These are phyloP conservation scores for Maudiozyma serrabonitensis DNA, from an alignment of 805 yeast species.

Conservation along the genomic window DNA sequence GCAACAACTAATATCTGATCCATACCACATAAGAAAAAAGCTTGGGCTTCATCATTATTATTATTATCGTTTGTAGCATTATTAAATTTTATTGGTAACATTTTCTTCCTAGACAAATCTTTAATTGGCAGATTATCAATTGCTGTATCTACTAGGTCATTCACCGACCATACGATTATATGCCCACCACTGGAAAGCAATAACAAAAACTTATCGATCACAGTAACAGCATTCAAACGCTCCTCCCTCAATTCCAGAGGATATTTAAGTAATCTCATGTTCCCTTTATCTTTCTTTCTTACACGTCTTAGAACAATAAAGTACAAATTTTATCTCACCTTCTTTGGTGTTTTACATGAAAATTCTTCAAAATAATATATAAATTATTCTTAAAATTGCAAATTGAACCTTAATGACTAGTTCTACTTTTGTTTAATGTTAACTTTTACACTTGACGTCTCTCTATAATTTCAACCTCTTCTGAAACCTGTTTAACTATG, in stretches of 20 bases:
- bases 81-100: conserved; percentile 1
- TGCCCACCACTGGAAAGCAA: conserved; percentile 18
- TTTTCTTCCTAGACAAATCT: conserved; percentile 5
- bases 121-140: conserved; percentile 16
- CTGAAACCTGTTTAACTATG: no score
- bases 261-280: conserved; percentile 24
- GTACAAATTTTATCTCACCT: no score
- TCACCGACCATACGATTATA: conserved; percentile 23
- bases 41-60: conserved; percentile 4
- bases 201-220: conserved; percentile 10
- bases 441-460: no score
- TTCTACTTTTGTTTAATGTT: no score
- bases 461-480: no score
- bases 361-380: no score
- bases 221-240: conserved; percentile 16
- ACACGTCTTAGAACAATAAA: no score
- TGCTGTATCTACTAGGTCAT: conserved; percentile 22
- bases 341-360: no score
- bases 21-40: conserved; percentile 12
- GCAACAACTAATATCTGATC: conserved; percentile 14
- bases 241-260: conserved; percentile 22
- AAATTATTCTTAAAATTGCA: no score
- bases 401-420: no score
- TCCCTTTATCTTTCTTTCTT: background rate
- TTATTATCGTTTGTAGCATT: background rate